These are phyloP conservation scores for Canavalia gladiata DNA, from an alignment of 306 rosid genomes.

Conservation along the genomic window DNA sequence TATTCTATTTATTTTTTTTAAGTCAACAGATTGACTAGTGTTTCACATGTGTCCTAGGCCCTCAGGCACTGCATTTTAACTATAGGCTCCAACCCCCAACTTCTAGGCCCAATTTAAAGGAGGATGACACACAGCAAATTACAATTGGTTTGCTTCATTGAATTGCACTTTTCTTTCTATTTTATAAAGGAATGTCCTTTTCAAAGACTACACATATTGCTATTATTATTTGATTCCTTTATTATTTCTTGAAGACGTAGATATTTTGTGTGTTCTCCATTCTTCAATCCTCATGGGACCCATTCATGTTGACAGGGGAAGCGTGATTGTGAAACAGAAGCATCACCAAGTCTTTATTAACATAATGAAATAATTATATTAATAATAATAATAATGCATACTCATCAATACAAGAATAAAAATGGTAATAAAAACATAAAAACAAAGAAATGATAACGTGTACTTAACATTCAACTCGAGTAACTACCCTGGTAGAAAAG, in stretches of 20 bases:
- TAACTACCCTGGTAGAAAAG: neutral
- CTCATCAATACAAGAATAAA: neutral
- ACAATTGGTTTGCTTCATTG: neutral
- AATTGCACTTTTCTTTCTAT: neutral
- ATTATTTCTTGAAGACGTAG: neutral
- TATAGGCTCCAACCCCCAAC: neutral
- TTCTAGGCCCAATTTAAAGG: neutral
- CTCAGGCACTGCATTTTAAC: too few species aligned
- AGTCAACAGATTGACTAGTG: too few species aligned
- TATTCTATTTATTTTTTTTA: too few species aligned
- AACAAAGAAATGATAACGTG: too few species aligned
- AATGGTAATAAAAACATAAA: neutral
- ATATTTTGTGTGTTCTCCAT: conserved; percentile 15
- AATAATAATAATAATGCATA: neutral
- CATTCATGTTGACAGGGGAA: neutral
- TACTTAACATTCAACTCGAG: neutral
- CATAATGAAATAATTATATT: neutral
- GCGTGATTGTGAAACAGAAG: neutral
- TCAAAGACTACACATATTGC: conserved; percentile 4
- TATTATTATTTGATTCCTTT: neutral
- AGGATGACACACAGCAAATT: neutral
- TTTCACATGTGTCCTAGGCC: too few species aligned
- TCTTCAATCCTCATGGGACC: conserved; percentile 22
- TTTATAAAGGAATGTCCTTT: conserved; percentile 12
- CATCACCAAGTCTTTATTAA: neutral